Evolutionary conservation across 371 early-diverging fungal genomes (phyloP), one percentile per base, ranked within the genome.

Genomic region (Lichtheimia ornata): DNA sequence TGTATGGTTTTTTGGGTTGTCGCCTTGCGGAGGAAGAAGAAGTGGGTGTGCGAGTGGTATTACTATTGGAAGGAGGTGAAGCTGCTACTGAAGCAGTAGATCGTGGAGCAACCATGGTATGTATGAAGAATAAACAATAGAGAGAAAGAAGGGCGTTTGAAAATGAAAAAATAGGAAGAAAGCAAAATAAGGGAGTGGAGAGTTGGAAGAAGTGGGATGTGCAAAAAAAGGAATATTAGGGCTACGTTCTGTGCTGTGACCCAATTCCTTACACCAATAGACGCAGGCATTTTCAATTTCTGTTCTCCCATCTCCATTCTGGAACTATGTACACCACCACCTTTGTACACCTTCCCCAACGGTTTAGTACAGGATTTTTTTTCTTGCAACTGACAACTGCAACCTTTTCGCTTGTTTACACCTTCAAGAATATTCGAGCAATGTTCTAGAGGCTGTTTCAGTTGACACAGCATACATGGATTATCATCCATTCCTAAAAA

Each of bases 1-100:
- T 79, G 53, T 79, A 79, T 13, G 79, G 79, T 30, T 79, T 79
- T 42, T 79, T 79, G 44, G 40, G 52, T 9, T 53, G 52, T 9
- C 50, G 49, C 3, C 27, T 22, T 35, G 35, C 35, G 11, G 35
- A 9, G 22, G 41, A 13, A 9, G 41, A 13, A 9, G 49, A 14
- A 18, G 49, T 14, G 11, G 47, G 18, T n/a, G 47, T 20, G 18
- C 44, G 47, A 28, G 22, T 9, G 12, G 35, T 27, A n/a, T n/a
- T 17, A 14, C 40, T 56, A 5, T 41, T 41, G 4, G 56, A 44
- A 27, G 56, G 5, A 24, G 44, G 44, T 44, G 44, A 43, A 25
- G 15, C 13, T 30, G n/a, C 28, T 17, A 40, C 15, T 35, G 22
- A 22, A 22, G 35, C 35, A 35, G 35, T 11, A 35, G 35, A 27